Evolutionary conservation across 257 asterid species (phyloP).

Genomic region (Avicennia marina): DNA sequence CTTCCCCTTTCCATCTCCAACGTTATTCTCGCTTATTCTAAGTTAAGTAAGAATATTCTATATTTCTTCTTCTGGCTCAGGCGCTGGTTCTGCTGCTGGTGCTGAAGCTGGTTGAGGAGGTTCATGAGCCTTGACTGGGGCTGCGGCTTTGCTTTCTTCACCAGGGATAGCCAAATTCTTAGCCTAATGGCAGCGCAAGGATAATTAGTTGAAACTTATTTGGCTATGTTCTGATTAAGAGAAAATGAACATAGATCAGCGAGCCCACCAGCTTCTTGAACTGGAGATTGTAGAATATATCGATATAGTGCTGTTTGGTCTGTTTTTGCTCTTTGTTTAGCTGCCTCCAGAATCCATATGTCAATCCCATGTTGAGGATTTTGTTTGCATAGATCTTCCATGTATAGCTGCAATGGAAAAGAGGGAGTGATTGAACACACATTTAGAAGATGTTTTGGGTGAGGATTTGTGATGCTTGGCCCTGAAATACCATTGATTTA

Average conservation of each 20-base stretch:
- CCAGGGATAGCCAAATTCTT: slow-evolving; percentile 28
- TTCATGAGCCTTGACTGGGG: slow-evolving; percentile 11
- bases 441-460: neutral
- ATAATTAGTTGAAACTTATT: neutral
- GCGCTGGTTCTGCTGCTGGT: slow-evolving; percentile 2
- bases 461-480: neutral
- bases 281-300: slow-evolving; percentile 65
- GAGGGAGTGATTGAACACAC: neutral
- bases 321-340: slow-evolving; percentile 48
- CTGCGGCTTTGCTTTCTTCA: slow-evolving; percentile 32
- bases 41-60: neutral
- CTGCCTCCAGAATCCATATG: slow-evolving; percentile 73
- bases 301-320: slow-evolving; percentile 63
- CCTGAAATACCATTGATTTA: slow-evolving; percentile 52
- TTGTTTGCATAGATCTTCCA: slow-evolving; percentile 86
- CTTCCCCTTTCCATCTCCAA: slow-evolving; percentile 15
- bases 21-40: slow-evolving; percentile 22
- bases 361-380: slow-evolving; percentile 67
- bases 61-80: slow-evolving; percentile 6
- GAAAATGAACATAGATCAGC: neutral
- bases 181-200: too few relatives aligned
- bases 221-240: neutral
- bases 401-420: slow-evolving; percentile 53
- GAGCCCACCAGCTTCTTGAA: slow-evolving; percentile 56
- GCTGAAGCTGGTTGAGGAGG: slow-evolving; percentile 14